Percentiles rank a stretch among this genome's conserved stretches.
These are phyloP conservation scores for Pseudogymnoascus sp. DNA, from an alignment of 2,329 filamentous ascomycete species.

Conservation along the genomic window DNA sequence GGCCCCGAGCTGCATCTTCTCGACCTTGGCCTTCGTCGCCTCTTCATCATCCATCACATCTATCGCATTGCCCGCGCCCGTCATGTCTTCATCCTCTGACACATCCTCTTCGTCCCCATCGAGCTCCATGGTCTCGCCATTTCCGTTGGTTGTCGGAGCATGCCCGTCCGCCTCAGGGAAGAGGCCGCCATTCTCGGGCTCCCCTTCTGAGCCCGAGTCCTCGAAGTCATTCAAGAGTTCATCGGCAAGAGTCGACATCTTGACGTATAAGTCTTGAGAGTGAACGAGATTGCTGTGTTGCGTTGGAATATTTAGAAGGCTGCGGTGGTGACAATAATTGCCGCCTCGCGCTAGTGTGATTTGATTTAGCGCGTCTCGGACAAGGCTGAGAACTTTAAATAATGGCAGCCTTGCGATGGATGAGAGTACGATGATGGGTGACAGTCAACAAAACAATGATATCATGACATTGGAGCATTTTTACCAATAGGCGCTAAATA, in stretches of 20 bases:
- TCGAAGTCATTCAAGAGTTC: conserved; percentile 90
- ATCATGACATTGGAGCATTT: not conserved
- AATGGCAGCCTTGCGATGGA: not conserved
- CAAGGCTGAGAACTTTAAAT: not conserved
- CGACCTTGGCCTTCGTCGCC: conserved; percentile 68
- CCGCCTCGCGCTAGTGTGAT: not conserved
- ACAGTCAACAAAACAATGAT: not conserved
- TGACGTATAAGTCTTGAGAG: conserved; percentile 13
- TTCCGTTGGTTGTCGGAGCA: conserved; percentile 20
- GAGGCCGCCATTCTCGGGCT: conserved; percentile 46
- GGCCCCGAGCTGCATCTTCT: conserved; percentile 70
- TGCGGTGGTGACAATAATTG: conserved; percentile 9
- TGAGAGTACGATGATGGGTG: not conserved
- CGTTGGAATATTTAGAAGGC: conserved; percentile 11
- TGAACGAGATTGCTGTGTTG: conserved; percentile 5
- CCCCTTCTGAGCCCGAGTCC: conserved; percentile 72
- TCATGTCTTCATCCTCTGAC: conserved; percentile 54
- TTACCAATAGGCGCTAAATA: not conserved
- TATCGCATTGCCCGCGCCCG: conserved; percentile 36
- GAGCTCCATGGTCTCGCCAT: conserved; percentile 42
- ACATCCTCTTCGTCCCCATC: conserved; percentile 55
- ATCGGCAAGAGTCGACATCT: conserved; percentile 85
- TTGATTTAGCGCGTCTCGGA: conserved; percentile 4
- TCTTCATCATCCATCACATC: conserved; percentile 57
- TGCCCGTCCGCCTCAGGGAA: conserved; percentile 36